Base-by-base conservation (phyloP, 306 rosid genomes). In the Coriaria nepalensis region DNA sequence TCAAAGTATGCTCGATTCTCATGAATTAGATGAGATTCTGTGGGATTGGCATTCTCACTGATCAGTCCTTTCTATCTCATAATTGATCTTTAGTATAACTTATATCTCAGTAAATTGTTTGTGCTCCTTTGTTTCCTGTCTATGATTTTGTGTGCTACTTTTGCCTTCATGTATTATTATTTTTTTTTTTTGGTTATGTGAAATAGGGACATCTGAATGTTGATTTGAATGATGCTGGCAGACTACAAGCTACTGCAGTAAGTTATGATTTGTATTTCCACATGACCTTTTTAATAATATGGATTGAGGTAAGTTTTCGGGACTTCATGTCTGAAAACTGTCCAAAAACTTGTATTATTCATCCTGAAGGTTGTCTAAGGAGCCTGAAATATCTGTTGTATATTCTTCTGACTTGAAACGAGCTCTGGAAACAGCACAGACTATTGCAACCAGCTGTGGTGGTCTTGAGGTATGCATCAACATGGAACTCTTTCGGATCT, bases 391-490 rank as follows among this genome's bases (percentile, higher is more conserved):
- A 68, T 81, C 87, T 52, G 74, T 40, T 15, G 65, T 85, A 34
- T 90, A 79, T 74, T 70, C 95, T 37, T 90, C 95, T 43, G 98
- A 90, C 73, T 82, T 90, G 66, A 72, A 77, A 68, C 68, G 98
- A 67, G 98, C 95, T 43, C 68, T 39, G 50, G 94, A 84, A 61
- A 90, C 98, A 48, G 95, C 94, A 34, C 81, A 77, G 75, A 65
- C 52, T 34, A 79, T 90, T 67, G 98, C 98, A 29, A 55, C 82
- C 52, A 66, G 46, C 47, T 85, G 95, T 51, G 81, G 86, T 56
- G 77, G 74, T 56, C 45, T 65, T 10, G 83, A 85, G 95, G 98
- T 90, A 69, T 51, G 76, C 56, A 41, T 61, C 11, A 40, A 12
- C 14, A 61, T 37, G 6, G 32, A 53, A 4, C 43, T 39, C 29